These are phyloP conservation scores for Colletotrichum liaoningense DNA, from an alignment of 2,329 filamentous ascomycete genomes.

Conservation along the genomic window DNA sequence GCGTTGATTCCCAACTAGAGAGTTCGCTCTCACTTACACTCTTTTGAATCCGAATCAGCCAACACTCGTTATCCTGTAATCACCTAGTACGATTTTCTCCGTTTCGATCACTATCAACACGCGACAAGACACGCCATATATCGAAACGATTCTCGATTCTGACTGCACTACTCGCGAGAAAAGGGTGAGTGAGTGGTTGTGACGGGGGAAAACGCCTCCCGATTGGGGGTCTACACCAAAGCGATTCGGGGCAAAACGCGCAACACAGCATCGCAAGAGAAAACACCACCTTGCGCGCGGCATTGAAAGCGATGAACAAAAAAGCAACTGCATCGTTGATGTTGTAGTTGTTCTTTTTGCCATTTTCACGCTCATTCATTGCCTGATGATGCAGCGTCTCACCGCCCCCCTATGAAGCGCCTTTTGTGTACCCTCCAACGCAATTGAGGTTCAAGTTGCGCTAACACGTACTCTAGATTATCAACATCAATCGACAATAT, in stretches of 20 bases:
- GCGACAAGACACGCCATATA: slow-evolving; percentile 6
- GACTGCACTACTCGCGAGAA: slow-evolving; percentile 17
- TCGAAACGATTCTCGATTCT: slow-evolving; percentile 11
- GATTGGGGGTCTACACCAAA: neutral
- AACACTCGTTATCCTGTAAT: slow-evolving; percentile 31
- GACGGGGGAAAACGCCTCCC: neutral
- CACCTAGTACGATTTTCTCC: slow-evolving; percentile 9
- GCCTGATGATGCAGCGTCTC: neutral
- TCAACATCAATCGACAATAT: slow-evolving; percentile 45
- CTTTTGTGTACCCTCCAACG: neutral
- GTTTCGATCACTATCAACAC: slow-evolving; percentile 17
- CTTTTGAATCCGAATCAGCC: slow-evolving; percentile 33
- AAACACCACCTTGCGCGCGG: neutral
- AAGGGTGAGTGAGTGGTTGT: slow-evolving; percentile 16
- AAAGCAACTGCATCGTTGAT: neutral
- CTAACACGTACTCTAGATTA: slow-evolving; percentile 18
- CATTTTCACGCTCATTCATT: neutral
- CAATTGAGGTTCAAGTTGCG: neutral
- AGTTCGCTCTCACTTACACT: slow-evolving; percentile 37
- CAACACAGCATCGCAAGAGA: neutral
- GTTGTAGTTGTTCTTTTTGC: neutral
- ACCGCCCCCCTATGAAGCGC: neutral
- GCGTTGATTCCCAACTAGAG: slow-evolving; percentile 37
- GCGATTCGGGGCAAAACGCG: neutral
- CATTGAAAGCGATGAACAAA: neutral